Evolutionary conservation across 148 eudicot genomes (phyloP).

Genomic region (Chenopodium quinoa): DNA sequence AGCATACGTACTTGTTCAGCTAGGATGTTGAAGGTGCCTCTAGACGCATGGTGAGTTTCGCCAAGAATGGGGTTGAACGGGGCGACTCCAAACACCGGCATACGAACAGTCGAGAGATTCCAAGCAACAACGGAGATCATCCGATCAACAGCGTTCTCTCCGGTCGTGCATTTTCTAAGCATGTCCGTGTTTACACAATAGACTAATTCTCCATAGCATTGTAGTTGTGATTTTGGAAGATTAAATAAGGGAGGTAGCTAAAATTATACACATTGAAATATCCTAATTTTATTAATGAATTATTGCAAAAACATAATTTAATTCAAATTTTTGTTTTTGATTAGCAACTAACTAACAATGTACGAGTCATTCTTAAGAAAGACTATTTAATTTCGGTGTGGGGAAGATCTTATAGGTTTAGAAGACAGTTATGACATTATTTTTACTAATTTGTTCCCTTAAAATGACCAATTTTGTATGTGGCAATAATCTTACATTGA

Average conservation of each 20-base stretch:
- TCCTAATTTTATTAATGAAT: no score
- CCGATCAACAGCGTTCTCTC: conserved; percentile 43
- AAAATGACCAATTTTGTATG: no score
- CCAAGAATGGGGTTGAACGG: conserved; percentile 85
- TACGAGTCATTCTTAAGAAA: no score
- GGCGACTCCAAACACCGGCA: conserved; percentile 58
- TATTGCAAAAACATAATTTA: no score
- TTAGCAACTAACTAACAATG: no score
- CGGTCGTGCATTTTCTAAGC: conserved; percentile 45
- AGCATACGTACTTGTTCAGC: conserved; percentile 59
- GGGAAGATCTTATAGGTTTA: no score
- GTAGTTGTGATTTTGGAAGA: conserved; percentile 77
- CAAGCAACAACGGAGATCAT: conserved; percentile 58
- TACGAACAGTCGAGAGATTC: conserved; percentile 60
- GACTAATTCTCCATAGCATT: conserved; percentile 69
- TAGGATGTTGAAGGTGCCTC: conserved; percentile 57
- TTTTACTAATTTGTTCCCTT: no score
- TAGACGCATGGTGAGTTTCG: conserved; percentile 78
- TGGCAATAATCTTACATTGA: conserved; percentile 36
- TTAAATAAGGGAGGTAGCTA: conserved; percentile 77
- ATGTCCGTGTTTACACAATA: conserved; percentile 46
- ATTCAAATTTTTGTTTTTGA: no score
- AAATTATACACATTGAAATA: neutral
- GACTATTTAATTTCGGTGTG: no score
- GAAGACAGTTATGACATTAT: no score